Evolutionary conservation across 495 filamentous ascomycete genomes (phyloP), one percentile per base, ranked within the genome.

Genomic region (Hyaloscypha finlandica): DNA sequence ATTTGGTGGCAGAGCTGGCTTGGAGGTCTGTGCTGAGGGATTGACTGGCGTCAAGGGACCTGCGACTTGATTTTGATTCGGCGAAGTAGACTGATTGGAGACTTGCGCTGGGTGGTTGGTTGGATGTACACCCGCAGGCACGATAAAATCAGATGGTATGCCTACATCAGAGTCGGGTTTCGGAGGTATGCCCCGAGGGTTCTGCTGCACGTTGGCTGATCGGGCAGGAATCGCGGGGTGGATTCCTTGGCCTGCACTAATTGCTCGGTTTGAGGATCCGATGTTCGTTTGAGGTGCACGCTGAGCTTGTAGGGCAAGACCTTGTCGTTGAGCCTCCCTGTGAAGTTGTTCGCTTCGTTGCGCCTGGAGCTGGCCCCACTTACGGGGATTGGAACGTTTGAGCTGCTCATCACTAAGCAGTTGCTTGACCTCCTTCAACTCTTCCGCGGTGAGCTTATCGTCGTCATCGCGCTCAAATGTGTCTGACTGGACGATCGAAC

Each of bases 381-480:
- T 78, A 19, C 30, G 63, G 6, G 80, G 82, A 67, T 87, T 75
- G 11, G 71, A 73, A 25, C 83, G 83, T 67, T 77, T 79, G 16
- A 85, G 74, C 14, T 75, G 73, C 56, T 85, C 79, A 55, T 85
- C 77, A 22, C 72, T 67, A 11, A 81, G 60, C 59, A 81, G 70
- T 60, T 80, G 61, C 35, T 80, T 74, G 1, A 85, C 84, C 39
- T 80, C 80, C 45, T 74, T 74, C 35, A 71, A 66, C 66, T 90
- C 89, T 64, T 86, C 86, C 20, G 78, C 80, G 0, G 85, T 86
- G 30, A 91, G 74, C 8, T 75, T 74, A 45, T 87, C 84, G 30
- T 85, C 79, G 57, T 85, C 81, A 54, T 89, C 84, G 32, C 74
- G 75, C 60, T 83, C 79, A 67, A 90, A 86, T 0, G 85, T 88